Base-by-base conservation (phyloP, 2,329 filamentous ascomycete species). In the Trichoderma aggressivum region DNA sequence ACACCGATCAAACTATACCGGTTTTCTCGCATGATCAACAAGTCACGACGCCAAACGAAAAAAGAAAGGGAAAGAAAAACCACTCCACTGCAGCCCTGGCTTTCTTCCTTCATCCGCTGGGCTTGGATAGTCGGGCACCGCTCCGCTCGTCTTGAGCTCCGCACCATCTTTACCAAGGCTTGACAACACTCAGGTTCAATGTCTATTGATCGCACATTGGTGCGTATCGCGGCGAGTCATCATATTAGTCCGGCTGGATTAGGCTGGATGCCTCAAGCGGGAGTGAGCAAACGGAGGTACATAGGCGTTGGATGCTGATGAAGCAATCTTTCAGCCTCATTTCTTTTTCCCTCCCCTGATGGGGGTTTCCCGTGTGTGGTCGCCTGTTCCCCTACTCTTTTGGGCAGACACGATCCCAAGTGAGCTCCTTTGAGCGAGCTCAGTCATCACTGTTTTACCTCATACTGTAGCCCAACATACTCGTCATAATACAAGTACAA, bases 31-130 rank as follows among this genome's bases (percentile, higher is more conserved):
- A 61, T 60, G 56, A 69, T 61, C 39, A 61, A 34, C 30, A 61
- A 50, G 56, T 61, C 65, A 69, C 56, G 56, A 69, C 36, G 56
- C 39, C 30, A 14, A 69, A 69, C 5, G 26, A n/a, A 30, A n/a
- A 34, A 55, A 36, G 14, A 21, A 67, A 67, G n/a, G n/a, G n/a
- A n/a, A n/a, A 26, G 18, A 24, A 36, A 24, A 39, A 32, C 43
- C n/a, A 12, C 53, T 59, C 64, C 53, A 59, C 64, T 18, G 39
- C 34, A 43, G 32, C 56, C 56, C 34, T 39, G 64, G n/a, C n/a
- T 59, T n/a, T 67, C 53, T 34, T 47, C 24, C 7, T 66, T 21
- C 8, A 36, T 34, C 36, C 26, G 34, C 14, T 14, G 36, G 36
- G n/a, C 18, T 30, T 59, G 28, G 18, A 30, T 8, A 47, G 26